Evolutionary conservation across 1,139 yeast genomes (phyloP), one percentile per base, ranked within the genome.

Genomic region (Blastobotrys ciferrii): DNA sequence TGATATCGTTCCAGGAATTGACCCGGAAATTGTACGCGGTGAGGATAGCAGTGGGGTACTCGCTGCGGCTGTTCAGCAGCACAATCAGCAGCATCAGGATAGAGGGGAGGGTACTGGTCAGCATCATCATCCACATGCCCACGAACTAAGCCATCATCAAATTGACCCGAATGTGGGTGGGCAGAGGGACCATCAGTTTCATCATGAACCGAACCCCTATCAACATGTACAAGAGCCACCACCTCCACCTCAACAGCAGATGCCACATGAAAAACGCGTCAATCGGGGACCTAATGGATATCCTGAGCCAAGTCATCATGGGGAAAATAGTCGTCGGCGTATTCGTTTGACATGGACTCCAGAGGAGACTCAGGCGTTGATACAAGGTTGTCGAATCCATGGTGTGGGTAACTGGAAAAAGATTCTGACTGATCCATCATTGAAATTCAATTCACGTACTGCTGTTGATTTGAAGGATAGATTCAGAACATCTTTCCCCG

Each of bases 381-480:
- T 72, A 62, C 70, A 69, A 43, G 76, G 76, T 17, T 72, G 76
- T 58, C 61, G 63, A 44, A 61, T 61, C 48, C 71, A 72, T 49
- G 76, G 76, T 4, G 75, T 72, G 4, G 76, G 76, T 38, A 72
- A 72, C 62, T 72, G 76, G 76, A 72, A 72, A 55, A 72, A 71
- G 60, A 72, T 72, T 35, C 60, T 72, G 39, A 65, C 66, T 18
- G 76, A 72, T 53, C 69, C 72, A 11, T 51, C 58, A 13, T 66
- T 66, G 53, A 62, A 61, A 43, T 72, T 72, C 63, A 68, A 71
- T 53, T 64, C 67, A 53, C 66, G 76, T 23, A 71, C 75, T n/a
- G 75, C 76, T 2, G 75, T 72, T 18, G 65, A 69, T 50, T 61
- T 69, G 38, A 68, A 69, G 52, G 72, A 69, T 53, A 62, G 75